Conservation (phyloP, 371 early-diverging fungal genomes). For the Mucor plumbeus region DNA sequence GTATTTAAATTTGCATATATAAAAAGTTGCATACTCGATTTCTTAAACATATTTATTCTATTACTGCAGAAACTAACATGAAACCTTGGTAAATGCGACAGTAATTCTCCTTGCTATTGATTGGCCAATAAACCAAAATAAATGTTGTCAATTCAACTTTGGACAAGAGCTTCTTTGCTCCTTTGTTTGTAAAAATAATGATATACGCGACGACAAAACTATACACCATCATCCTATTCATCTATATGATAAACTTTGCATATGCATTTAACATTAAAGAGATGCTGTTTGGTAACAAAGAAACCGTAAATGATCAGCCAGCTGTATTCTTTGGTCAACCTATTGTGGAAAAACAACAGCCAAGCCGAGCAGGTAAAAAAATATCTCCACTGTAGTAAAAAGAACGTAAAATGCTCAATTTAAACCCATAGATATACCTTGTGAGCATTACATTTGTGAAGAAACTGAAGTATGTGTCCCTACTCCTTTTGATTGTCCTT, state of each 20-base stretch:
- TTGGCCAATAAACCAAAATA: not conserved
- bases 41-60: too few relatives aligned
- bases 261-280: not conserved
- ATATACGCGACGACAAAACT: conserved; percentile 1
- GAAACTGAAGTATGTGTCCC: conserved; percentile 24
- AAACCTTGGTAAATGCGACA: not conserved
- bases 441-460: conserved; percentile 24
- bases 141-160: conserved; percentile 1
- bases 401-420: not conserved
- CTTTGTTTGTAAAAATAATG: conserved; percentile 7
- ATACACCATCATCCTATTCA: not conserved
- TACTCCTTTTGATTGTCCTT: conserved; percentile 29
- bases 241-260: not conserved
- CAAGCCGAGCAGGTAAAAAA: not conserved
- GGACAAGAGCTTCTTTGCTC: not conserved
- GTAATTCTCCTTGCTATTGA: not conserved
- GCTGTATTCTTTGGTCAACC: not conserved
- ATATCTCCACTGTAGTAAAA: not conserved
- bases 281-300: not conserved
- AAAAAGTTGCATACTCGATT: too few relatives aligned
- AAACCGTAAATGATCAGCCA: not conserved
- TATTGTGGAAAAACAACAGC: not conserved
- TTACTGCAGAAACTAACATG: too few relatives aligned
- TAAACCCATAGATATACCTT: conserved; percentile 20
- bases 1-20: too few relatives aligned